These are phyloP conservation scores for Oryza rufipogon DNA, from an alignment of 176 grass and related monocot species.

Conservation along the genomic window DNA sequence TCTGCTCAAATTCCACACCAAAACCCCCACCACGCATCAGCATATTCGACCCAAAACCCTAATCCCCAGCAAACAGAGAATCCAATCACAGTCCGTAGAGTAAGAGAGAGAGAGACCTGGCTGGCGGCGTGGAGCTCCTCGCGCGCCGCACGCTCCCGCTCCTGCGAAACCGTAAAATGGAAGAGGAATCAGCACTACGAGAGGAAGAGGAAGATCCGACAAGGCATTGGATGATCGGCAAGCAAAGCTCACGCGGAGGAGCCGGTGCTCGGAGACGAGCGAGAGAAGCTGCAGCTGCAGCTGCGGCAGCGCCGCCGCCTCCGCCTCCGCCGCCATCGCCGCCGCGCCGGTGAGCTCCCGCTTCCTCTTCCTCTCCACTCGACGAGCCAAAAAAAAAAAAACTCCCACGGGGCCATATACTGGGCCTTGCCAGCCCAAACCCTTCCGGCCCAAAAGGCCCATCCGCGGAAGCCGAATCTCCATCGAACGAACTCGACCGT, in stretches of 20 bases:
- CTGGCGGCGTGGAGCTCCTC: slow-evolving; percentile 46
- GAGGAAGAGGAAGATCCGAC: slow-evolving; percentile 12
- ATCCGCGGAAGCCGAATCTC: background rate
- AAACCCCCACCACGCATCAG: background rate
- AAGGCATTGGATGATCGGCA: background rate
- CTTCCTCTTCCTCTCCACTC: background rate
- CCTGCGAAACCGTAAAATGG: slow-evolving; percentile 43
- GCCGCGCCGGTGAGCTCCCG: background rate
- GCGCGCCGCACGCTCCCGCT: slow-evolving; percentile 63
- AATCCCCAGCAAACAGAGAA: background rate
- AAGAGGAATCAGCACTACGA: background rate
- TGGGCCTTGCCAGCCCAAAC: background rate
- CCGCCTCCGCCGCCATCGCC: slow-evolving; percentile 45
- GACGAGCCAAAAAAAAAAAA: background rate
- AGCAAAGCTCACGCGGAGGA: slow-evolving; percentile 50
- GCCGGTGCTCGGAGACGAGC: slow-evolving; percentile 53
- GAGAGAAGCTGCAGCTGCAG: slow-evolving; percentile 76
- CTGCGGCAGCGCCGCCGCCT: slow-evolving; percentile 67
- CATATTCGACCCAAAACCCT: background rate
- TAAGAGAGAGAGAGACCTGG: background rate
- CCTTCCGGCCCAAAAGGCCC: background rate
- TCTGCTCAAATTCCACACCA: slow-evolving; percentile 27
- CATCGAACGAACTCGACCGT: slow-evolving; percentile 11
- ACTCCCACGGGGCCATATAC: background rate
- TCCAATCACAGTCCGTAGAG: background rate